Base-by-base conservation (phyloP, 345 rosid genomes). In the Camelina neglecta region DNA sequence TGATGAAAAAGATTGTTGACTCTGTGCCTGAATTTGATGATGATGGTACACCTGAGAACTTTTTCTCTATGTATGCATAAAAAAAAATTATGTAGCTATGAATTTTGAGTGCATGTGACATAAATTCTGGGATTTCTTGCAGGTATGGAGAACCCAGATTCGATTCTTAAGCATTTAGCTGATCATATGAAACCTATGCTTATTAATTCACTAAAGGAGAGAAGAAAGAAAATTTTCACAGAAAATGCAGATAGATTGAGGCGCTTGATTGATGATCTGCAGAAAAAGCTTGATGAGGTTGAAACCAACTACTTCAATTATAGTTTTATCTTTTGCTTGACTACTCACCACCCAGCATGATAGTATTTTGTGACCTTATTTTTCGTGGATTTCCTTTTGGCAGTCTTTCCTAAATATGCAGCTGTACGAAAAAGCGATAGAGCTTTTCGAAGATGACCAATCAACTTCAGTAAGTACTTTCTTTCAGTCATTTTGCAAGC, bases 261-360 rank as follows among this genome's bases (percentile, higher is more conserved):
- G 69, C 82, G 65, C 29, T 58, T 92, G 87, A 87, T 89, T 74
- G 96, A 90, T 85, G 81, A 88, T 81, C 78, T 90, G 85, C 99
- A 92, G 82, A 90, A 86, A 84, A 88, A 90, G 81, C 81, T 95
- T 60, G 97, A 95, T 75, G 99, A 95, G 97, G 99, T 94, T 65
- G 61, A 76, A 59, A 11, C 21, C 42, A 77, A n/a, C 63, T 38
- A 69, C 26, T 60, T 63, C 39, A 59, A 11, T 11, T 63, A 26
- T 38, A 48, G 50, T 83, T 55, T 49, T 70, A 69, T 68, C 57
- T 80, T 63, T 72, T 8, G 13, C 50, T 51, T 31, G 29, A 49
- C 55, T 63, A 61, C 9, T 74, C 72, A 15, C 13, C 26, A 38
- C 18, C 77, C 64, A 16, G 50, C 48, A 61, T 79, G 64, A 16